These are phyloP conservation scores for Metarhizium rileyi DNA, from an alignment of 2,329 filamentous ascomycete species.

Conservation along the genomic window DNA sequence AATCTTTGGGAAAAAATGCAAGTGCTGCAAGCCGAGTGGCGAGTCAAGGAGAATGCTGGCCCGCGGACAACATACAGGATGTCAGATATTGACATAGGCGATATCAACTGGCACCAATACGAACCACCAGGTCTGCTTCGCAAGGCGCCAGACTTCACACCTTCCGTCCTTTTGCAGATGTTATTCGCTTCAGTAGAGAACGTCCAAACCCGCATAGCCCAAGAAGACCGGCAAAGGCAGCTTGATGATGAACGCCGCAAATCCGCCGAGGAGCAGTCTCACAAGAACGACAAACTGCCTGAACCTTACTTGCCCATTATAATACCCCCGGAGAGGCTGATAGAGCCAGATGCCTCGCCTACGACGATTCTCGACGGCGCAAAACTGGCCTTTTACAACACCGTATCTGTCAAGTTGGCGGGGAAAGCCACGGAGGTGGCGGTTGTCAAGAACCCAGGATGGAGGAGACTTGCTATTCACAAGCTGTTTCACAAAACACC, in stretches of 20 bases:
- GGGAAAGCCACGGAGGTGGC: neutral
- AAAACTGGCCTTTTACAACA: conserved; percentile 11
- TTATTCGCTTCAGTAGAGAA: conserved; percentile 35
- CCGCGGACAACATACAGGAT: conserved; percentile 15
- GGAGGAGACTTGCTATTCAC: conserved; percentile 21
- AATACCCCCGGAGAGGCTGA: conserved; percentile 9
- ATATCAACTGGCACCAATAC: conserved; percentile 37
- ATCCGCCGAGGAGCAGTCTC: conserved; percentile 12
- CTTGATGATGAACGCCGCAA: conserved; percentile 19
- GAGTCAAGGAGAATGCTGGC: conserved; percentile 10
- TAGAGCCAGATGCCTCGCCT: conserved; percentile 3
- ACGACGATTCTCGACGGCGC: neutral
- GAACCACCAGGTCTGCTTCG: conserved; percentile 34
- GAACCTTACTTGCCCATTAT: conserved; percentile 27
- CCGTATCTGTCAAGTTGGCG: neutral
- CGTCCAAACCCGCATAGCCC: conserved; percentile 27
- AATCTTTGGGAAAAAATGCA: conserved; percentile 18
- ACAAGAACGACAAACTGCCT: conserved; percentile 18
- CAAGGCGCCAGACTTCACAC: conserved; percentile 26
- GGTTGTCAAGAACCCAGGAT: neutral
- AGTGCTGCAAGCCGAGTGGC: conserved; percentile 15
- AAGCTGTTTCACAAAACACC: conserved; percentile 27
- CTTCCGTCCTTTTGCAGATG: conserved; percentile 31
- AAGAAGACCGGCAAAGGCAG: conserved; percentile 19
- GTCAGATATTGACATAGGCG: conserved; percentile 14